Evolutionary conservation across 805 yeast species (phyloP).

Genomic region (Zygosaccharomyces pseudorouxii): DNA sequence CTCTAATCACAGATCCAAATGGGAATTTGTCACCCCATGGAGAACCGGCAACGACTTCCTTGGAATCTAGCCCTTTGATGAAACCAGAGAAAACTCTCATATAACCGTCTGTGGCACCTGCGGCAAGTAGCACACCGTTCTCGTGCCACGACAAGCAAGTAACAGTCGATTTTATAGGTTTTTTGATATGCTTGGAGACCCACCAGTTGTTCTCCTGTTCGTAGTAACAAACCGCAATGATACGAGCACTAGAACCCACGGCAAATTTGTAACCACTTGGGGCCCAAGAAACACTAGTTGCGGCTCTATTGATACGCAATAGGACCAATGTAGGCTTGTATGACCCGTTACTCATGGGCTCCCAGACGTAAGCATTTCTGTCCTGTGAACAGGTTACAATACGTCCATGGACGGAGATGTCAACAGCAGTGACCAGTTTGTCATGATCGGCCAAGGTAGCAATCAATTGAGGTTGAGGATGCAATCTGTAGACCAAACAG

Average conservation of each 20-base stretch:
- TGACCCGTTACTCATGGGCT: conserved; percentile 53
- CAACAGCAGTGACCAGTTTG: conserved; percentile 91
- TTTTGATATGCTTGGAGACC: conserved; percentile 96
- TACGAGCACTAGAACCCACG: conserved; percentile 92
- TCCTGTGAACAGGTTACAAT: conserved; percentile 97
- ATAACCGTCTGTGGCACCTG: conserved; percentile 92
- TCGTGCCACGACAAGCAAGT: conserved; percentile 89
- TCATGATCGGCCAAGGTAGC: conserved; percentile 79
- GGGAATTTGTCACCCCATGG: conserved; percentile 96
- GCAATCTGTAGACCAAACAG: conserved; percentile 67
- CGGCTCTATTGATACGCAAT: conserved; percentile 90
- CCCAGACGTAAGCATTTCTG: conserved; percentile 97
- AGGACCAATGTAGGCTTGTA: conserved; percentile 89
- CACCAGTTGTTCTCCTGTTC: conserved; percentile 98
- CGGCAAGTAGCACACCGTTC: conserved; percentile 78
- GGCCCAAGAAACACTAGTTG: conserved; percentile 92
- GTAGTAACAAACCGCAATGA: conserved; percentile 92
- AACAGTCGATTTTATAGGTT: conserved; percentile 86
- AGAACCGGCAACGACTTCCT: conserved; percentile 47
- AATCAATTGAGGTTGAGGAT: conserved; percentile 52
- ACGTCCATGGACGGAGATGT: conserved; percentile 80
- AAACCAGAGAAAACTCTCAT: conserved; percentile 85
- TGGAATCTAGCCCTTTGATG: conserved; percentile 80
- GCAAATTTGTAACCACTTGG: conserved; percentile 95
- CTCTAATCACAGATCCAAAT: conserved; percentile 63